Evolutionary conservation across 768 basidiomycete genomes (phyloP).

Genomic region (Tulasnella sp.): DNA sequence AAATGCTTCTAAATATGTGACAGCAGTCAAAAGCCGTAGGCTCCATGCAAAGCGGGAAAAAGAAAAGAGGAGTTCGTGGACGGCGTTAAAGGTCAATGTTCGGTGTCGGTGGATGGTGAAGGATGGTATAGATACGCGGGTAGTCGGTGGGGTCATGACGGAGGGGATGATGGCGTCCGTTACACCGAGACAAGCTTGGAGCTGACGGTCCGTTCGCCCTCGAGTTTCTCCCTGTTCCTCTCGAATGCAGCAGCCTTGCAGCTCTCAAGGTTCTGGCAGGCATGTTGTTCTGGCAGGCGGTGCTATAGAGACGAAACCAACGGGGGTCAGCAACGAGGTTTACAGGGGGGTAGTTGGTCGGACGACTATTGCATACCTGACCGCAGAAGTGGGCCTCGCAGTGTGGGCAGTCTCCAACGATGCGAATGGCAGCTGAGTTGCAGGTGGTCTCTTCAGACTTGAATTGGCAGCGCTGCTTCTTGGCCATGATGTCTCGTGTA

Average conservation of each 20-base stretch:
- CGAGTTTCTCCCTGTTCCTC: conserved; percentile 75
- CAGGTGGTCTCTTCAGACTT: conserved; percentile 44
- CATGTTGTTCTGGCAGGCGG: conserved; percentile 80
- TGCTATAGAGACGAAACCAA: conserved; percentile 41
- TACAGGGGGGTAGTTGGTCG: not conserved
- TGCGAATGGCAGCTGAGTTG: conserved; percentile 66
- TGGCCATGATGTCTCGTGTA: conserved; percentile 44
- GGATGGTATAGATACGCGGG: not conserved
- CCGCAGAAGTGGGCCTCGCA: conserved; percentile 71
- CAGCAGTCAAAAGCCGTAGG: conserved; percentile 12
- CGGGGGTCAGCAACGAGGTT: not conserved
- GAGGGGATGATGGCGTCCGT: conserved; percentile 17
- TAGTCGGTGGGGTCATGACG: conserved; percentile 13
- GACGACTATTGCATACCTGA: conserved; percentile 14
- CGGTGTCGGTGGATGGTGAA: not conserved
- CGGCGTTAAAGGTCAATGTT: not conserved
- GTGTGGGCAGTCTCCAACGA: conserved; percentile 76
- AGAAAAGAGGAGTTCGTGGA: not conserved
- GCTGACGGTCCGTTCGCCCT: conserved; percentile 77
- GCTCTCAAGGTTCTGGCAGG: conserved; percentile 69
- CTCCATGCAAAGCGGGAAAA: conserved; percentile 10
- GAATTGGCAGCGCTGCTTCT: conserved; percentile 74
- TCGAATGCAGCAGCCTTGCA: conserved; percentile 83
- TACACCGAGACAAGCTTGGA: conserved; percentile 77
- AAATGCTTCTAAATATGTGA: conserved; percentile 10